A percentile compares a stretch with the other conserved stretches of the same genome.
These are phyloP conservation scores for Fusarium guadeloupense DNA, from an alignment of 2,329 filamentous ascomycete genomes.

Conservation along the genomic window DNA sequence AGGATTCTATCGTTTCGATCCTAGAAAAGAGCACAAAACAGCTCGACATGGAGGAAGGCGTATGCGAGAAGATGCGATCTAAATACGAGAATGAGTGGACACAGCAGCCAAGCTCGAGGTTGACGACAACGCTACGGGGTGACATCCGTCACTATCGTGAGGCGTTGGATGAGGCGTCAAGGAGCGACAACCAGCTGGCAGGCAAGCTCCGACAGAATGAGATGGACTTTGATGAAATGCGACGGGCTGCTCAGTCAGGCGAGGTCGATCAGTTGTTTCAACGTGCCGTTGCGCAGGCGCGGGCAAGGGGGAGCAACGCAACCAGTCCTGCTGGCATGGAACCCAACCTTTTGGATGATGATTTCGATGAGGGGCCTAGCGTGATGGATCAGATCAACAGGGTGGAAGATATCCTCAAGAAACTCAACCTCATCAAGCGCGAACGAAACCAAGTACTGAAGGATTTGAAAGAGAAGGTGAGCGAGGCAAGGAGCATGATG, in stretches of 20 bases:
- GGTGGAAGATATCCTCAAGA: constrained; percentile 91
- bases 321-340: constrained; percentile 70
- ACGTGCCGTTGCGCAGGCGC: constrained; percentile 81
- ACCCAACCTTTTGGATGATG: constrained; percentile 86
- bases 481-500: constrained; percentile 28
- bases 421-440: constrained; percentile 89
- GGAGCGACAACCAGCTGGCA: constrained; percentile 85
- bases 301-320: constrained; percentile 69
- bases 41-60: constrained; percentile 94
- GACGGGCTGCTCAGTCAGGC: constrained; percentile 83
- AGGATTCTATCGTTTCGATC: constrained; percentile 74
- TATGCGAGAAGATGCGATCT: constrained; percentile 98
- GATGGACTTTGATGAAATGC: constrained; percentile 93
- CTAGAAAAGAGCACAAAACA: constrained; percentile 87
- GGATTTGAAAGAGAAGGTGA: constrained; percentile 95
- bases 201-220: constrained; percentile 87
- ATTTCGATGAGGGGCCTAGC: constrained; percentile 83
- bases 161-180: constrained; percentile 87
- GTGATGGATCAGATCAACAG: constrained; percentile 88
- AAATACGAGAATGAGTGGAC: constrained; percentile 98
- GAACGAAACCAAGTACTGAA: constrained; percentile 93
- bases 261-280: constrained; percentile 92
- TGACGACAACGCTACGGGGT: constrained; percentile 86
- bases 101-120: constrained; percentile 89
- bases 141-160: constrained; percentile 90